Base-by-base conservation (phyloP, 441 rosid species). In the Adansonia grandidieri region DNA sequence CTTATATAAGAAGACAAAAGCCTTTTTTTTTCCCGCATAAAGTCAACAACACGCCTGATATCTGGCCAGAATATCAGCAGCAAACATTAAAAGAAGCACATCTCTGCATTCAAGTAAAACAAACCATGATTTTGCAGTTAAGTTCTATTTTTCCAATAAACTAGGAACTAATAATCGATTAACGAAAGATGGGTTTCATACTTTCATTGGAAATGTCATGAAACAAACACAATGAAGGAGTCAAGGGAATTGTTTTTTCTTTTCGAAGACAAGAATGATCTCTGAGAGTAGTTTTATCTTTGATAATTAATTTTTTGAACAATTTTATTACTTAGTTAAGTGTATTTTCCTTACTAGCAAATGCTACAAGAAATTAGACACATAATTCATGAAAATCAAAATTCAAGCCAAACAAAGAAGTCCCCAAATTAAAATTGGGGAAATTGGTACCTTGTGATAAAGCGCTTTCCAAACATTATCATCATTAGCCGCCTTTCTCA, bases 381-480 rank as follows among this genome's bases (percentile, higher is more conserved):
- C 37, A 14, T 45, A 64, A 14, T 37, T 37, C 47, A 37, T 3
- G 47, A 64, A 64, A 64, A 64, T 15, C 19, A 15, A 37, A 32
- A 15, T 64, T 32, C 47, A 64, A 64, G 68, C 19, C 37, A 7
- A 37, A 37, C 40, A 37, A 37, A 37, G 40, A 37, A 37, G 40
- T 37, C 40, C 40, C 40, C 40, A 37, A 37, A 37, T 3, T 37
- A 74, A 45, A 6, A n/a, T 44, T 60, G 57, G 15, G 62, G 22
- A 44, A n/a, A 47, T 51, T 40, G 50, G 40, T 51, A 92, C 99
- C 97, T 96, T 96, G 81, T 92, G 97, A 88, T 94, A 96, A 40
- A 96, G 93, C 15, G 96, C 97, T 74, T 96, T 96, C 99, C 99
- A 96, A 70, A 98, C 98, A 82, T 90, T 93, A 80, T 96, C 98